Conservation (phyloP, 2,329 filamentous ascomycete genomes). For the Cytospora piceae region DNA sequence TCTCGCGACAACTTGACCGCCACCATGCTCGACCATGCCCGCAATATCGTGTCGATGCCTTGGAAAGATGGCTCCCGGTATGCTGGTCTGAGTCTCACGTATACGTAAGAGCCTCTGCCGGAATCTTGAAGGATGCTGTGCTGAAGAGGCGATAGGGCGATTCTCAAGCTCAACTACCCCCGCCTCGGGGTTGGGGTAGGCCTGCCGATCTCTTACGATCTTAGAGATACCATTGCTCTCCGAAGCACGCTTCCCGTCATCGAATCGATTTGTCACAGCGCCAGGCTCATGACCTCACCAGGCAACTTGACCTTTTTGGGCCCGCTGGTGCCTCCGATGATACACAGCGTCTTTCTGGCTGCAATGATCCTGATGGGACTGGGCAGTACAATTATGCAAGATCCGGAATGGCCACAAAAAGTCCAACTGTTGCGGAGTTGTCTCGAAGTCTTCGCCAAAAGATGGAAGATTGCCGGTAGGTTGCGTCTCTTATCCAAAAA, state of each 20-base stretch:
- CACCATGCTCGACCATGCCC: conserved; percentile 33
- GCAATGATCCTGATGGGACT: conserved; percentile 36
- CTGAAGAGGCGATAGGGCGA: conserved; percentile 34
- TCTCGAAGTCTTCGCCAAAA: conserved; percentile 32
- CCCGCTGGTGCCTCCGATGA: conserved; percentile 33
- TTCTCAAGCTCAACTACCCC: conserved; percentile 38
- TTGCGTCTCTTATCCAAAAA: not conserved
- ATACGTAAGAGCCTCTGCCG: conserved; percentile 35
- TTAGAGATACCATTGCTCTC: conserved; percentile 28
- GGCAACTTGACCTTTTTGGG: conserved; percentile 28
- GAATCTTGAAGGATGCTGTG: conserved; percentile 14
- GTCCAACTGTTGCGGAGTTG: conserved; percentile 33
- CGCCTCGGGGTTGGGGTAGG: conserved; percentile 31
- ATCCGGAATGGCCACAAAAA: conserved; percentile 34
- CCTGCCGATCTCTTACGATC: conserved; percentile 18
- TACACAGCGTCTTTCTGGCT: conserved; percentile 36
- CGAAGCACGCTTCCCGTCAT: conserved; percentile 34
- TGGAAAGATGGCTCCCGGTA: conserved; percentile 35
- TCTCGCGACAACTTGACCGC: conserved; percentile 30
- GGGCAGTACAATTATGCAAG: conserved; percentile 33
- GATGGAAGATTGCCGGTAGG: conserved; percentile 39
- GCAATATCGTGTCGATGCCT: conserved; percentile 31
- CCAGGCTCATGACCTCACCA: conserved; percentile 31
- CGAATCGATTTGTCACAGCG: conserved; percentile 33
- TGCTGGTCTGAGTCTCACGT: conserved; percentile 35